These are phyloP conservation scores for Fusarium foetens DNA, from an alignment of 2,329 filamentous ascomycete genomes.

Conservation along the genomic window DNA sequence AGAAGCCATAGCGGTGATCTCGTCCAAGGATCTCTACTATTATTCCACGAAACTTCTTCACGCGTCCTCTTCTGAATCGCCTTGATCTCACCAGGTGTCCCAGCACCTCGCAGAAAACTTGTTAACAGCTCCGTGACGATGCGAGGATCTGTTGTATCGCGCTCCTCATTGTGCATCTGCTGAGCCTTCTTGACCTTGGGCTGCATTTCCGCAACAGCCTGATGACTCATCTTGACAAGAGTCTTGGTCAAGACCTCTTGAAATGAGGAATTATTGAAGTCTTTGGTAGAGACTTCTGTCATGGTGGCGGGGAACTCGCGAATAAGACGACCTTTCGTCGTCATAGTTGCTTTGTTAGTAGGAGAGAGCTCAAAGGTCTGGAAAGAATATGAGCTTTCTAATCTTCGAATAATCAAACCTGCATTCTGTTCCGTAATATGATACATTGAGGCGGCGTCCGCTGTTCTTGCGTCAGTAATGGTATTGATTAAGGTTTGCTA, in stretches of 20 bases:
- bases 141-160: conserved; percentile 60
- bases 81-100: conserved; percentile 34
- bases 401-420: rapidly evolving
- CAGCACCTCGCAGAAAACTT: conserved; percentile 53
- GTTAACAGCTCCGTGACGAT: conserved; percentile 62
- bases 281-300: not conserved
- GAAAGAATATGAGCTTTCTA: not conserved
- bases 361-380: not conserved
- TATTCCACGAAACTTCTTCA: conserved; percentile 61
- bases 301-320: not conserved
- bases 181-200: conserved; percentile 50
- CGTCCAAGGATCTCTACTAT: conserved; percentile 53
- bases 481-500: rapidly evolving
- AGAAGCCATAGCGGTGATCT: conserved; percentile 66
- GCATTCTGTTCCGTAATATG: not conserved
- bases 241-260: not conserved
- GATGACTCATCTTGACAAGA: not conserved
- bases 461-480: not conserved
- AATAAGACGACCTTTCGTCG: not conserved
- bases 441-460: not conserved
- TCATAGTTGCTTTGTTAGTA: not conserved
- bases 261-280: not conserved
- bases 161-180: conserved; percentile 51
- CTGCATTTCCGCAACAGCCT: not conserved
- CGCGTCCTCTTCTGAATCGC: conserved; percentile 61